phyloP scores from a whole-genome alignment of 768 basidiomycete species.

The Neoboletus subvelutipes region DNA sequence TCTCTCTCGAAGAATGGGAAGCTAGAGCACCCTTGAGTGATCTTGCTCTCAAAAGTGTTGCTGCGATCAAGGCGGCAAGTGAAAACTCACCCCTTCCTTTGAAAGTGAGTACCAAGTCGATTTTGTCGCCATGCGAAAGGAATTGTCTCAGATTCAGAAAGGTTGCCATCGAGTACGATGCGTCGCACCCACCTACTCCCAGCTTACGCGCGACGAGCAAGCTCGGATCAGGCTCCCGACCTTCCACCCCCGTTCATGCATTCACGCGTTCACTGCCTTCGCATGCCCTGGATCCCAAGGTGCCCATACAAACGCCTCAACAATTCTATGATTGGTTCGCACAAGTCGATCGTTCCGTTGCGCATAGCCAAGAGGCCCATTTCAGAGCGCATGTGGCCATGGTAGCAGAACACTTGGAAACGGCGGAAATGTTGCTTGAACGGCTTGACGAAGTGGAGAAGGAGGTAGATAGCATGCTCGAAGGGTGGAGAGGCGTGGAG shows the following conservation, averaged over 20 bases:
- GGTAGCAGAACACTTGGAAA: slow-evolving; percentile 71
- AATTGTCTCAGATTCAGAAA: slow-evolving; percentile 37
- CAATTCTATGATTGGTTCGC: slow-evolving; percentile 98
- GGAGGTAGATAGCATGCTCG: slow-evolving; percentile 79
- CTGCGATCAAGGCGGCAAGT: slow-evolving; percentile 57
- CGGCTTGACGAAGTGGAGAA: slow-evolving; percentile 70
- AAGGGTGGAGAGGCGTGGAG: slow-evolving; percentile 84
- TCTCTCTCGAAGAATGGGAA: slow-evolving; percentile 92
- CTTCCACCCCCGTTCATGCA: slow-evolving; percentile 40
- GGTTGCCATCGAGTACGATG: slow-evolving; percentile 42
- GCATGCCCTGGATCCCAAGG: slow-evolving; percentile 69
- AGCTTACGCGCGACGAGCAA: slow-evolving; percentile 39
- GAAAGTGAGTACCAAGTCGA: slow-evolving; percentile 53
- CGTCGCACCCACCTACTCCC: slow-evolving; percentile 35
- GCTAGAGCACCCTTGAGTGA: slow-evolving; percentile 74
- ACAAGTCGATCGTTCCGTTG: slow-evolving; percentile 83
- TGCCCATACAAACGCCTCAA: slow-evolving; percentile 85
- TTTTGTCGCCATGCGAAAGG: slow-evolving; percentile 5
- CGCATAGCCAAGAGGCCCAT: slow-evolving; percentile 91
- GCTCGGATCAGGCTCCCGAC: slow-evolving; percentile 43
- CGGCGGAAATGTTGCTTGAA: slow-evolving; percentile 73
- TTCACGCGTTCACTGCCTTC: slow-evolving; percentile 24
- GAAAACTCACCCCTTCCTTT: slow-evolving; percentile 64
- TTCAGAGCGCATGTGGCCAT: slow-evolving; percentile 83
- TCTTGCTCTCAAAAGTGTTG: slow-evolving; percentile 63